These are phyloP conservation scores for Phaeosphaeriaceae sp. DNA, from an alignment of 2,329 filamentous ascomycete genomes.

Conservation along the genomic window DNA sequence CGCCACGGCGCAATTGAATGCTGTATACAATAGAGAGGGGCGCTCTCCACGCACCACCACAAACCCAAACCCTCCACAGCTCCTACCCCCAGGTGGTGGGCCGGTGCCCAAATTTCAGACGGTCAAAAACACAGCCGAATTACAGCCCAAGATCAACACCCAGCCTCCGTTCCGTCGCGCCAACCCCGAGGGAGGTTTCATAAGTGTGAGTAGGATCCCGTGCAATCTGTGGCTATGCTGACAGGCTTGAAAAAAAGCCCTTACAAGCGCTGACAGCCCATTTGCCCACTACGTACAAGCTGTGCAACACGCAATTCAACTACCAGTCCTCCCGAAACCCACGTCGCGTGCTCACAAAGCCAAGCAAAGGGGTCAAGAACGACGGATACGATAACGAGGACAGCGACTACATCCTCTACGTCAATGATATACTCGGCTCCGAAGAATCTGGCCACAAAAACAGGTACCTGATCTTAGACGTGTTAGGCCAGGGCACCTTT, in stretches of 20 bases:
- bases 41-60: conserved; percentile 55
- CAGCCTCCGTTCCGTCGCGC: conserved; percentile 92
- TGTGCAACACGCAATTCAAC: conserved; percentile 97
- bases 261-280: conserved; percentile 94
- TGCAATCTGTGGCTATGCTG: conserved; percentile 13
- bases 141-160: conserved; percentile 81
- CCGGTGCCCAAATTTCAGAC: conserved; percentile 89
- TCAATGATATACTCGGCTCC: conserved; percentile 97
- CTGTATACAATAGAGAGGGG: conserved; percentile 63
- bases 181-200: conserved; percentile 96
- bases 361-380: conserved; percentile 97
- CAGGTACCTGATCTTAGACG: conserved; percentile 94
- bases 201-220: conserved; percentile 72
- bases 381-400: conserved; percentile 99
- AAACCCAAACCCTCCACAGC: conserved; percentile 56
- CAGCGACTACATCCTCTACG: conserved; percentile 98
- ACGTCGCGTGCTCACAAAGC: conserved; percentile 92
- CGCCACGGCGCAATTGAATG: conserved; percentile 73
- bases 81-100: conserved; percentile 58
- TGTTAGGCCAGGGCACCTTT: conserved; percentile 95
- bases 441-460: conserved; percentile 99
- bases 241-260: conserved; percentile 65
- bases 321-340: conserved; percentile 98
- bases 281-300: conserved; percentile 92
- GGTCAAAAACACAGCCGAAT: conserved; percentile 72